Percentiles rank a stretch among this genome's conserved stretches.
phyloP scores from a whole-genome alignment of 345 rosid genomes.

The Lepidium sativum region DNA sequence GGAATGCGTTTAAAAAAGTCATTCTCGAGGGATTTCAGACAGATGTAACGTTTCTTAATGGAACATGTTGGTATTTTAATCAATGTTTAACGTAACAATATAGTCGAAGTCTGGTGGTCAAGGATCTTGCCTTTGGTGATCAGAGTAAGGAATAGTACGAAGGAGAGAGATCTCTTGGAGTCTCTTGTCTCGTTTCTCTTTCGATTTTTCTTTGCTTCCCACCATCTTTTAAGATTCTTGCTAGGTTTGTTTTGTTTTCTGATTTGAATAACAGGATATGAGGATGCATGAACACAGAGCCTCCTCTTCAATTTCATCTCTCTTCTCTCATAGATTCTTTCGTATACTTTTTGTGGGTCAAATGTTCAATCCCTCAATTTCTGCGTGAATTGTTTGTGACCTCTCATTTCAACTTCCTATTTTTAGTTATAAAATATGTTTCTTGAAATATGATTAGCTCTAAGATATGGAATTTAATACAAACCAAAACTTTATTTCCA shows the following conservation, averaged over 20 bases:
- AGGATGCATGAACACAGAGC: background rate
- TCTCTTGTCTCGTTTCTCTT: slow-evolving; percentile 70
- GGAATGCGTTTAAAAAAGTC: too few species aligned
- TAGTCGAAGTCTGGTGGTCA: too few species aligned
- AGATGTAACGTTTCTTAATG: too few species aligned
- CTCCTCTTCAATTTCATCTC: slow-evolving; percentile 10
- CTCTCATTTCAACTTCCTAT: slow-evolving; percentile 6
- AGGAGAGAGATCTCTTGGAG: slow-evolving; percentile 79
- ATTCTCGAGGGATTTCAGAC: too few species aligned
- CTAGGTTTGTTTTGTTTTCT: background rate
- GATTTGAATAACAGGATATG: background rate
- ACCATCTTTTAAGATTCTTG: slow-evolving; percentile 26
- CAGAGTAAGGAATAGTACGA: slow-evolving; percentile 85
- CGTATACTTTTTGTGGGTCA: slow-evolving; percentile 16
- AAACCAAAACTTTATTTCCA: background rate
- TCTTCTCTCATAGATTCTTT: background rate
- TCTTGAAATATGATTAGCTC: background rate
- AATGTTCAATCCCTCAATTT: background rate
- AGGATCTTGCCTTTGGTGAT: slow-evolving; percentile 56
- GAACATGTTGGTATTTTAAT: too few species aligned
- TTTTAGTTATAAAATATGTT: background rate
- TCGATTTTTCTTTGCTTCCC: slow-evolving; percentile 51
- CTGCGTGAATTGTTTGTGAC: background rate
- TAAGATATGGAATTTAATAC: background rate
- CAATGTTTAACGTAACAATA: too few species aligned